Percentiles rank a stretch among this genome's conserved stretches.
These are phyloP conservation scores for Marasmius tenuissimus DNA, from an alignment of 1,284 basidiomycete species.

Conservation along the genomic window DNA sequence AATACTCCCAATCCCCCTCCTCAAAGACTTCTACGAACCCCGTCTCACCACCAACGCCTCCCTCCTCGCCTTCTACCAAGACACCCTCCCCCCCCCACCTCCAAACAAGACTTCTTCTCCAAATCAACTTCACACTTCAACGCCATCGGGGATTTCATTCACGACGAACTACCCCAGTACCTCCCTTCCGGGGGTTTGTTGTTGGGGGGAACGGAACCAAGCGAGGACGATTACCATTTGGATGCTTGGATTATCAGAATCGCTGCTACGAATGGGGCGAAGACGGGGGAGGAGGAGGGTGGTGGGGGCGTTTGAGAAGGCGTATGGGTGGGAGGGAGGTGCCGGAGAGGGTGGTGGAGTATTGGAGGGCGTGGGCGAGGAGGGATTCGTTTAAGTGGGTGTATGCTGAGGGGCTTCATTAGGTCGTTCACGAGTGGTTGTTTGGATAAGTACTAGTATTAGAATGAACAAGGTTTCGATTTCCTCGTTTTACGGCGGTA, in stretches of 20 bases:
- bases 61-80: slow-evolving; percentile 45
- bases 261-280: slow-evolving; percentile 33
- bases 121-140: slow-evolving; percentile 40
- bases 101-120: slow-evolving; percentile 40
- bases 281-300: slow-evolving; percentile 34
- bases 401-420: slow-evolving; percentile 50
- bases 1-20: slow-evolving; percentile 38
- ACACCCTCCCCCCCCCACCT: slow-evolving; percentile 31
- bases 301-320: slow-evolving; percentile 38
- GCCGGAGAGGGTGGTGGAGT: slow-evolving; percentile 38
- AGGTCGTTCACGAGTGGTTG: not conserved
- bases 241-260: slow-evolving; percentile 53
- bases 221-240: slow-evolving; percentile 57
- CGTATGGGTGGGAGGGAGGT: slow-evolving; percentile 34
- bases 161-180: slow-evolving; percentile 37
- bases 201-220: slow-evolving; percentile 45
- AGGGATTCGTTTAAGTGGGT: slow-evolving; percentile 60
- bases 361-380: slow-evolving; percentile 51
- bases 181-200: slow-evolving; percentile 47
- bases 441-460: too few species aligned
- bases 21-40: slow-evolving; percentile 52
- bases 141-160: slow-evolving; percentile 36
- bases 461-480: not conserved
- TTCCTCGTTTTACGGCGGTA: too few species aligned
- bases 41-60: slow-evolving; percentile 50